Percentiles rank a stretch among this genome's conserved stretches.
Conservation (phyloP, 805 yeast genomes). For the Candida anglica region DNA sequence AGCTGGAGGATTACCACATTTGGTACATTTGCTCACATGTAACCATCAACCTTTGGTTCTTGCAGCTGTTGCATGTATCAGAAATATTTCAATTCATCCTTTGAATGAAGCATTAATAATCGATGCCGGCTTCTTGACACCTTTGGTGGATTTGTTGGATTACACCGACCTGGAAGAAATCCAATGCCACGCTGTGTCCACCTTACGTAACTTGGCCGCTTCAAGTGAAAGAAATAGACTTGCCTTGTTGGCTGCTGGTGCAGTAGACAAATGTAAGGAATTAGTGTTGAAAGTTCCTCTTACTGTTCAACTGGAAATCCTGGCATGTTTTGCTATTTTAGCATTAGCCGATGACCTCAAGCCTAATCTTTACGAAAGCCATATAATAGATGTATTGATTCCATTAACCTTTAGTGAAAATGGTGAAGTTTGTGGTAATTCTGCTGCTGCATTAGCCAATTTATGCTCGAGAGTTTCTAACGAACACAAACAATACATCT, state of each 20-base stretch:
- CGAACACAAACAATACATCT: constrained; percentile 70
- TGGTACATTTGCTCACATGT: constrained; percentile 85
- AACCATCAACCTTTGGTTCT: constrained; percentile 87
- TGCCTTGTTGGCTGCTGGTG: constrained; percentile 91
- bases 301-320: constrained; percentile 90
- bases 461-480: constrained; percentile 80
- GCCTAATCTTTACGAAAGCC: constrained; percentile 74
- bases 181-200: constrained; percentile 97
- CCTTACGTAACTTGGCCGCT: constrained; percentile 94
- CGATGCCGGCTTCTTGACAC: constrained; percentile 93
- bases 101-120: constrained; percentile 92
- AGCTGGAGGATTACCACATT: constrained; percentile 91
- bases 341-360: constrained; percentile 96
- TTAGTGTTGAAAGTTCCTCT: constrained; percentile 83
- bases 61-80: constrained; percentile 97
- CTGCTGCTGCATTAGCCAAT: constrained; percentile 97
- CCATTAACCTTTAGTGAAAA: constrained; percentile 86
- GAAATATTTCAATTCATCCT: constrained; percentile 96
- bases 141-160: constrained; percentile 80
- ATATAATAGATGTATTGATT: constrained; percentile 80
- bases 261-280: constrained; percentile 88
- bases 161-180: constrained; percentile 90
- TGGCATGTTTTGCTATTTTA: constrained; percentile 94
- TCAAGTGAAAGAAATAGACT: constrained; percentile 88
- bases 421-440: constrained; percentile 95